phyloP scores from a whole-genome alignment of 106 monocot genomes.

The Dioscorea dumetorum region DNA sequence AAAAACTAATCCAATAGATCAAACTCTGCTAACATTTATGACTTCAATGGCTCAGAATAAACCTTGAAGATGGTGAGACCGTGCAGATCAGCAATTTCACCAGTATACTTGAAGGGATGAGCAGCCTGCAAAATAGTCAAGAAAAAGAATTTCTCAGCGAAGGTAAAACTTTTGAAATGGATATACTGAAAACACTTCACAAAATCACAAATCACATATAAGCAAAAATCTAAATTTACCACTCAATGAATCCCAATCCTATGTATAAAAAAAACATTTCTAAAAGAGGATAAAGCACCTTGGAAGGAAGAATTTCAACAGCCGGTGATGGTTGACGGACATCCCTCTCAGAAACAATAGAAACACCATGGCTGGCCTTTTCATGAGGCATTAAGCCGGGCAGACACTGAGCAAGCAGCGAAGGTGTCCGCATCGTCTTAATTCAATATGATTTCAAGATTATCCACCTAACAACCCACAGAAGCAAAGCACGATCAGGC shows the following conservation, averaged over 20 bases:
- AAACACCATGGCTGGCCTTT: constrained; percentile 25
- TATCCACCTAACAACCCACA: too few relatives aligned
- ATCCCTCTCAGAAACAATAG: constrained; percentile 62
- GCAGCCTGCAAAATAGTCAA: constrained; percentile 45
- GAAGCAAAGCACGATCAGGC: too few relatives aligned
- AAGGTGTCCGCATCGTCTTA: constrained; percentile 45
- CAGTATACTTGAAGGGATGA: constrained; percentile 81
- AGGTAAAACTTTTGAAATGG: too few relatives aligned
- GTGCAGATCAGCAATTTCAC: constrained; percentile 84
- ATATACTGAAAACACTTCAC: too few relatives aligned
- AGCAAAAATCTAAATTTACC: too few relatives aligned
- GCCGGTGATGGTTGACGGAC: constrained; percentile 61
- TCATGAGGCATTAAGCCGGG: constrained; percentile 50
- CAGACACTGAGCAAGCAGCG: constrained; percentile 63
- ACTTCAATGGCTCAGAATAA: not conserved
- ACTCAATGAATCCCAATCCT: too few relatives aligned
- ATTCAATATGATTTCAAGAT: too few relatives aligned
- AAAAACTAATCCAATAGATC: too few relatives aligned
- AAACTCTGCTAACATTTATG: too few relatives aligned
- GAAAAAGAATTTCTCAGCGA: not conserved
- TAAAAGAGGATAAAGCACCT: constrained; percentile 22
- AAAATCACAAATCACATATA: too few relatives aligned
- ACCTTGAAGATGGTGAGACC: constrained; percentile 84
- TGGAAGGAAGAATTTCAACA: constrained; percentile 70
- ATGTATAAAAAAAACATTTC: too few relatives aligned